Evolutionary conservation across 441 rosid species (phyloP).

Genomic region (Melastoma candidum): DNA sequence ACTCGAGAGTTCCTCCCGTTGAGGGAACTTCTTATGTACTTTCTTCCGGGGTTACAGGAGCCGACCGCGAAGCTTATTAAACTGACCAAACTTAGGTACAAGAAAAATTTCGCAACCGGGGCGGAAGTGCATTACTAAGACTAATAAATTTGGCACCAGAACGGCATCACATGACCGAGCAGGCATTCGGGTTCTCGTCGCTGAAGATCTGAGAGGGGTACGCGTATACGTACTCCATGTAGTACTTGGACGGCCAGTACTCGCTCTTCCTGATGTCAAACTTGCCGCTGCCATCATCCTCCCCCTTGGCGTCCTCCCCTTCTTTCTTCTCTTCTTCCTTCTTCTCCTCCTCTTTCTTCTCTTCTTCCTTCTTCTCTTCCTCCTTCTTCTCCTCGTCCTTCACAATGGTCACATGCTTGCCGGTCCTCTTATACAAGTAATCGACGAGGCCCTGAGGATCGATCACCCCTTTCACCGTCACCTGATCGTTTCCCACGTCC

Average conservation of each 20-base stretch:
- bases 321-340: constrained; percentile 18
- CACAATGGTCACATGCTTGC: constrained; percentile 30
- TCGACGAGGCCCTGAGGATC: constrained; percentile 27
- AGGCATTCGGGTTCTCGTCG: constrained; percentile 43
- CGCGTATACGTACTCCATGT: constrained; percentile 15
- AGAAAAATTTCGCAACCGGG: constrained; percentile 3
- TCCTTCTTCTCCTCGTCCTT: constrained; percentile 32
- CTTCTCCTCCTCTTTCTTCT: constrained; percentile 15
- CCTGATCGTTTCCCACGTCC: constrained; percentile 22
- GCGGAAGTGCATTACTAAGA: not conserved
- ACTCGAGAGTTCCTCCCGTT: too few species aligned
- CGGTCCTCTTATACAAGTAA: constrained; percentile 24
- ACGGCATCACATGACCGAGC: constrained; percentile 27
- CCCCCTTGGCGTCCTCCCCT: constrained; percentile 8
- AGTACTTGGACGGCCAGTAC: constrained; percentile 24
- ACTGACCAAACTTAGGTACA: not conserved
- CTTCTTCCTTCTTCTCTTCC: constrained; percentile 12
- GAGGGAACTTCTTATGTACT: too few species aligned
- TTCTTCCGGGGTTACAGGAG: too few species aligned
- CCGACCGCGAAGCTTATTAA: too few species aligned
- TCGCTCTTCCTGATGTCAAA: constrained; percentile 28
- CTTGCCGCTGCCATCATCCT: constrained; percentile 15
- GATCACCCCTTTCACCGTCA: constrained; percentile 27
- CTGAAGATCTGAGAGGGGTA: constrained; percentile 34
- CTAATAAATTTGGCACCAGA: too few species aligned